A percentile compares a stretch with the other conserved stretches of the same genome.
Evolutionary conservation across 805 yeast genomes (phyloP).

Genomic region (Wickerhamomyces chaumierensis): DNA sequence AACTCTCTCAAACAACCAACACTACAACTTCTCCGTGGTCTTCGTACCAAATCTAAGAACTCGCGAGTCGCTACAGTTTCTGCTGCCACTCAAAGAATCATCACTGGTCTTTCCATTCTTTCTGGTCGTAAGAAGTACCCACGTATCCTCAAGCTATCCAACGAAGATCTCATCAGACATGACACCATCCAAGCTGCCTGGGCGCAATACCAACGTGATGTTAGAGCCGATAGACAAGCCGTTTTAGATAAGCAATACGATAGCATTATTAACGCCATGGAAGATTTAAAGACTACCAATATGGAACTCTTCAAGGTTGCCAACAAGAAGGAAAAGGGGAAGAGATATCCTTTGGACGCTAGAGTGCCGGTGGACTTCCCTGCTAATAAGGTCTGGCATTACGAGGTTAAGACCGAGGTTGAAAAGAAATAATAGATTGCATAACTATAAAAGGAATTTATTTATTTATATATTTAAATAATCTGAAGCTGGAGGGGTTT

Average conservation of each 20-base stretch:
- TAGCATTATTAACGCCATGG: conserved; percentile 61
- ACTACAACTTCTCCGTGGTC: conserved; percentile 30
- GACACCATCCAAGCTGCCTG: conserved; percentile 76
- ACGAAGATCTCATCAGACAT: conserved; percentile 81
- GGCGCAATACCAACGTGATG: conserved; percentile 47
- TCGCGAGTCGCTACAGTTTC: conserved; percentile 23
- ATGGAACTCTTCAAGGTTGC: conserved; percentile 55
- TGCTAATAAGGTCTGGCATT: conserved; percentile 70
- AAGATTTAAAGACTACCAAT: conserved; percentile 41
- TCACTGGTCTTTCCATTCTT: conserved; percentile 59
- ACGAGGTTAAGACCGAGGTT: conserved; percentile 28
- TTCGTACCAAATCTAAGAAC: conserved; percentile 29
- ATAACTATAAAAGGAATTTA: not conserved
- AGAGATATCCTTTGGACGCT: conserved; percentile 71
- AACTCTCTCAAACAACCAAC: conserved; percentile 1
- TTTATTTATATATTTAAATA: not conserved
- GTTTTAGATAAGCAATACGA: conserved; percentile 50
- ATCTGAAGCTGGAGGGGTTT: too few species aligned
- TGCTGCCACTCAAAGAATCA: conserved; percentile 36
- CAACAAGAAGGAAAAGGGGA: conserved; percentile 37
- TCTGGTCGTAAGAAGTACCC: conserved; percentile 88
- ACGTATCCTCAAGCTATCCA: conserved; percentile 55
- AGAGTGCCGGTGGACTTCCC: conserved; percentile 88
- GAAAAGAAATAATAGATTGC: conserved; percentile 1
- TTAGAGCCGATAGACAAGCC: conserved; percentile 29